Evolutionary conservation across 805 yeast genomes (phyloP).

Genomic region (Geotrichum ghanense): DNA sequence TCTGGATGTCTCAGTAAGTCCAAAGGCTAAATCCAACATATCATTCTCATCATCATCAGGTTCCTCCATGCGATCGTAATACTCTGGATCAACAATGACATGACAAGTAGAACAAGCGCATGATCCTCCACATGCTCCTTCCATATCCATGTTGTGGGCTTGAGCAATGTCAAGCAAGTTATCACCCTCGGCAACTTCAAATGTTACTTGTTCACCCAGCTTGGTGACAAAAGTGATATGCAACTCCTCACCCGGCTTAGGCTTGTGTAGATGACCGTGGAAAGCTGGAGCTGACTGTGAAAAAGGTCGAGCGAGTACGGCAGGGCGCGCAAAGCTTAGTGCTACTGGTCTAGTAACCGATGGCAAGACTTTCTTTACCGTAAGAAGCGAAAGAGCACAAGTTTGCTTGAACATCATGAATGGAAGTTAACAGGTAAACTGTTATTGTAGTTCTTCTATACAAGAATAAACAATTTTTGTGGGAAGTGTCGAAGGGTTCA

Average conservation of each 20-base stretch:
- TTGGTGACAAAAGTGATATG: constrained; percentile 82
- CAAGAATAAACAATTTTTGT: too few species aligned
- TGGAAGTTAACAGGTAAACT: too few species aligned
- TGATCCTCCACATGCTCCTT: constrained; percentile 96
- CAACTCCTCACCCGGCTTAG: constrained; percentile 87
- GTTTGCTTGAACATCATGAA: too few species aligned
- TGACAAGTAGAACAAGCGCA: constrained; percentile 99
- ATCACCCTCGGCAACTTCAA: constrained; percentile 89
- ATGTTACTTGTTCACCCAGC: constrained; percentile 73
- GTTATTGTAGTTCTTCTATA: too few species aligned
- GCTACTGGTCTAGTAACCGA: too few species aligned
- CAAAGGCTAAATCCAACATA: constrained; percentile 96
- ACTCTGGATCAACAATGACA: constrained; percentile 91
- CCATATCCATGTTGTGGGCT: constrained; percentile 88
- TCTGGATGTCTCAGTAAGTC: constrained; percentile 91
- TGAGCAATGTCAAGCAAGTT: constrained; percentile 89
- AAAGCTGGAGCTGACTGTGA: background rate
- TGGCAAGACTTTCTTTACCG: too few species aligned
- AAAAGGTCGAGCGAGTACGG: background rate
- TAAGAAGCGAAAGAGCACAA: too few species aligned
- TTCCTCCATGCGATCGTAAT: constrained; percentile 81
- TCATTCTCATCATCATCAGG: constrained; percentile 98
- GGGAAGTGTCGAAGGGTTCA: too few species aligned
- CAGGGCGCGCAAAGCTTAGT: background rate
- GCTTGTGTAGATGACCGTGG: constrained; percentile 86